Evolutionary conservation across 306 rosid species (phyloP), one percentile per base, ranked within the genome.

Genomic region (Amphicarpaea edgeworthii): DNA sequence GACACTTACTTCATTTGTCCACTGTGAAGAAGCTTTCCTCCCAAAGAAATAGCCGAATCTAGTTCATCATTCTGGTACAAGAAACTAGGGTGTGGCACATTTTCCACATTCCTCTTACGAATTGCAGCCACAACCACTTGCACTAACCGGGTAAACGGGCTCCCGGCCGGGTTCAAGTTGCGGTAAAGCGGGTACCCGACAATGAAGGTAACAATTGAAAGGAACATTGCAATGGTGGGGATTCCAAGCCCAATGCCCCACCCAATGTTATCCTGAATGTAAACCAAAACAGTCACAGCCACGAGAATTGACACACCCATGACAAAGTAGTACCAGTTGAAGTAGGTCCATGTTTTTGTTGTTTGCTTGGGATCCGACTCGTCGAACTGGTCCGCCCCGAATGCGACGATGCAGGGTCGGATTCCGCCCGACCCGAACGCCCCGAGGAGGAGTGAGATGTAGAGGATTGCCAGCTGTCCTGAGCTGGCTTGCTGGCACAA

Each of bases 381-480:
- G 45, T 95, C 96, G 2, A 95, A 88, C 62, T 95, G 99, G 55
- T 95, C 99, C 0, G 99, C 99, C 24, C 99, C 99, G 68, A 96
- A 96, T 4, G 99, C 87, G 12, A 96, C 97, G 1, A 96, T 93
- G 6, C 99, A 96, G 68, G 99, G 99, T 45, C 99, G 97, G 88
- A 92, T 92, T 43, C 99, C 99, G 1, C 99, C 99, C 2, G 99
- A 84, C 63, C 98, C 99, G 2, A 96, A 1, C 0, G 99, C 97
- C 4, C 87, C 76, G 0, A 96, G 73, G 0, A 92, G 26, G 1
- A 96, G 87, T 55, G 96, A 88, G 0, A 40, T 41, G 24, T 96
- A 90, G 0, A 96, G 88, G 0, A 92, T 41, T 67, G 92, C 92
- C 26, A 89, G 19, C 64, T 96, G 98, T 60, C 89, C 85, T 0